Conservation (phyloP, 73 alveolate species). For the Paramecium octaurelia region DNA sequence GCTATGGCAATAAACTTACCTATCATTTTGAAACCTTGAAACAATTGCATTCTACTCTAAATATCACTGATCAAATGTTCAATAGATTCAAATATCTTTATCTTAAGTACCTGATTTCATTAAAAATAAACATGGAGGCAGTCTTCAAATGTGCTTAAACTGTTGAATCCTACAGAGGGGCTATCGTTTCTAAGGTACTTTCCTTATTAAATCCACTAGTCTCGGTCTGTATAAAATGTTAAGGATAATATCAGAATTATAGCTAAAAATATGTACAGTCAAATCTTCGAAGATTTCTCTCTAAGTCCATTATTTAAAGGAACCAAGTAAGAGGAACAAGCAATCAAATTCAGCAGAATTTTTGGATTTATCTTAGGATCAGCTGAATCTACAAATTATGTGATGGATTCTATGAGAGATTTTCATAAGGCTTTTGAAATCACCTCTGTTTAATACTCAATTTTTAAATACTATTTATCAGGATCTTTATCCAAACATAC, state of each 20-base stretch:
- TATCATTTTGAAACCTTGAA: not conserved
- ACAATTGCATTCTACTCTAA: not conserved
- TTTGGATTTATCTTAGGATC: not conserved
- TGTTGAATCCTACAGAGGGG: not conserved
- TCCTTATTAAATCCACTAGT: not conserved
- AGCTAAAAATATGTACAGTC: not conserved
- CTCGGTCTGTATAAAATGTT: not conserved
- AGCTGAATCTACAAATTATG: not conserved
- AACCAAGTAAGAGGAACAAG: not conserved
- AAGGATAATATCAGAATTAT: not conserved
- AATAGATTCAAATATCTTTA: not conserved
- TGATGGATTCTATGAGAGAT: constrained; percentile 10
- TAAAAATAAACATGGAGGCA: not conserved
- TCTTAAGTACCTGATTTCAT: not conserved
- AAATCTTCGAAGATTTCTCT: not conserved
- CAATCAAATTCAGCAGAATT: not conserved
- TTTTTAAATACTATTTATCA: not conserved
- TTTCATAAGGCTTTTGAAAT: not conserved
- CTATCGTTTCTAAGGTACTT: not conserved
- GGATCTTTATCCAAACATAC: not conserved
- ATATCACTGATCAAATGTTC: not conserved
- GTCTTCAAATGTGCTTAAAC: constrained; percentile 19
- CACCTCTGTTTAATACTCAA: not conserved
- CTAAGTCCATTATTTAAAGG: not conserved
- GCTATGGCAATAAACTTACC: not conserved